Percentiles rank a stretch among this genome's conserved stretches.
Conservation (phyloP, 768 basidiomycete species). For the Pleurotus cornucopiae region DNA sequence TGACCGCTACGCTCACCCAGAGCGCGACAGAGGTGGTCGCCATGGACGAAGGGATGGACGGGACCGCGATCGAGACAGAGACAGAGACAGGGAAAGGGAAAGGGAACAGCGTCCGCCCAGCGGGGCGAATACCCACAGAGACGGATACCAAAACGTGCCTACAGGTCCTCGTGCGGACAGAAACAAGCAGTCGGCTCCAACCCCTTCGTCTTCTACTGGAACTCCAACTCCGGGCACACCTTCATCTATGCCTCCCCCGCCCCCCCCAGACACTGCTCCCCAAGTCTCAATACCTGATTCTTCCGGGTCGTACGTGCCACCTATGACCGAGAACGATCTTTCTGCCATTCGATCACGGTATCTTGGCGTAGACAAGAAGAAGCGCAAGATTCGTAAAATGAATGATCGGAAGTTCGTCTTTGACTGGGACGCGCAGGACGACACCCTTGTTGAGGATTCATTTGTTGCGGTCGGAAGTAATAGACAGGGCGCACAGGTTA, state of each 20-base stretch:
- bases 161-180: slow-evolving; percentile 83
- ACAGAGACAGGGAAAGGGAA: no score
- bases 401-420: slow-evolving; percentile 98
- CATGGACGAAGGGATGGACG: slow-evolving; percentile 39
- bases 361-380: slow-evolving; percentile 91
- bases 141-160: slow-evolving; percentile 66
- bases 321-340: slow-evolving; percentile 80
- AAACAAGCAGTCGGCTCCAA: slow-evolving; percentile 31
- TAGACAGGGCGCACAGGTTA: slow-evolving; percentile 79
- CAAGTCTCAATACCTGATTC: slow-evolving; percentile 22
- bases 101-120: slow-evolving; percentile 31
- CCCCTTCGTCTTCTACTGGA: slow-evolving; percentile 23
- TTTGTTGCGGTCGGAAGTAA: slow-evolving; percentile 67
- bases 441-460: slow-evolving; percentile 80
- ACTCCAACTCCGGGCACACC: slow-evolving; percentile 15
- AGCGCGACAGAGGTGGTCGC: slow-evolving; percentile 41
- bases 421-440: slow-evolving; percentile 97
- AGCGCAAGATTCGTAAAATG: slow-evolving; percentile 91
- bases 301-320: slow-evolving; percentile 42
- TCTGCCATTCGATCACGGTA: slow-evolving; percentile 87
- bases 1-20: slow-evolving; percentile 48
- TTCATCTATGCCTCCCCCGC: slow-evolving; percentile 51
- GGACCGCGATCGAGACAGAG: slow-evolving; percentile 20
- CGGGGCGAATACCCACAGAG: slow-evolving; percentile 25
- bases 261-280: slow-evolving; percentile 16